These are phyloP conservation scores for Phytophthora megakarya DNA, from an alignment of 352 stramenopile species.

Conservation along the genomic window DNA sequence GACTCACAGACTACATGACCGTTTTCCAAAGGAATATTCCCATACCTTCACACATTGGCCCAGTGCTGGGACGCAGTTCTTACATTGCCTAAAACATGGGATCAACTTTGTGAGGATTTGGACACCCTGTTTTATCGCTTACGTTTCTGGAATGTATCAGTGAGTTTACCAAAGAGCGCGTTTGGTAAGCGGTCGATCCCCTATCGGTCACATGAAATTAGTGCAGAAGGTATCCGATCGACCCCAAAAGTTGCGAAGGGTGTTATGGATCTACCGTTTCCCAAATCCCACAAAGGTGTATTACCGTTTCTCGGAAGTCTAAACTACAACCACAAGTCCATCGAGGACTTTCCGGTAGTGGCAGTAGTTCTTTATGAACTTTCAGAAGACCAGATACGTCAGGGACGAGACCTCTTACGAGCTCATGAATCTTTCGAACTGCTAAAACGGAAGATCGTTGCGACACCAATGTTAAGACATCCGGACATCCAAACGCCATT, in stretches of 20 bases:
- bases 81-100: neutral
- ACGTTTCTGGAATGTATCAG: neutral
- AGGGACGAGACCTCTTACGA: neutral
- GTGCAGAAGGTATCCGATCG: no score
- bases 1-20: no score
- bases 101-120: neutral
- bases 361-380: no score
- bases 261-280: no score
- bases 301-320: neutral
- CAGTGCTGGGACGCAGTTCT: neutral
- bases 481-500: neutral
- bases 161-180: neutral
- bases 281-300: no score
- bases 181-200: neutral
- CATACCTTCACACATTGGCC: no score
- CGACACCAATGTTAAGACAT: neutral
- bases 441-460: neutral
- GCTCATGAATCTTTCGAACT: neutral
- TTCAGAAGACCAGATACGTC: no score
- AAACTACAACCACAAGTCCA: neutral
- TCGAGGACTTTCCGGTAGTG: neutral
- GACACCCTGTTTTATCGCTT: neutral
- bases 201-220: no score
- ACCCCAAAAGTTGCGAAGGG: no score
- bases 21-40: neutral